Evolutionary conservation across 805 yeast species (phyloP), one percentile per base, ranked within the genome.

Genomic region (Scheffersomyces amazonensis): DNA sequence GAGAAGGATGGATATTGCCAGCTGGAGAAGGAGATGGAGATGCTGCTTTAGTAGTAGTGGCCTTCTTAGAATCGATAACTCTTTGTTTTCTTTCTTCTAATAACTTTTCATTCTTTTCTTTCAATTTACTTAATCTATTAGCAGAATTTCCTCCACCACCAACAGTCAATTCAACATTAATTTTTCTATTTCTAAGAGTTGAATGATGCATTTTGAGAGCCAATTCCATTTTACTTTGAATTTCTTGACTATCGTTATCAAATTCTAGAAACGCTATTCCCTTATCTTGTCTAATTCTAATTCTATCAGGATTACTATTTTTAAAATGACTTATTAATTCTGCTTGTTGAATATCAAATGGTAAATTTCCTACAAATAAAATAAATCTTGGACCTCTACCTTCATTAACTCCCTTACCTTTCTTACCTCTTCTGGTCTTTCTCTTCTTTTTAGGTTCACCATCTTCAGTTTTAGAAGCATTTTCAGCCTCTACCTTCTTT

Each of bases 131-230:
- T 25, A 78, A 50, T 53, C 95, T 68, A 30, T 67, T 72, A 41
- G 74, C 66, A 8, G 95, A 81, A 58, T 91, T 91, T 40, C 97
- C 97, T 34, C 99, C 99, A 30, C 99, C 99, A 40, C 99, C 99
- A 35, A 88, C 99, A 2, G 98, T 93, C 51, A 93, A 73, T 60
- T 93, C 99, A 24, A 93, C 97, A 55, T 93, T 93, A 54, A 93
- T 90, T 58, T 82, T 87, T 49, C 96, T 74, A 31, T 75, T 73
- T 40, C 78, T 73, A 46, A 91, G 57, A 8, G 68, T 52, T 3
- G 91, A 73, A 61, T 87, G 96, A 60, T 93, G 96, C 71, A 86
- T 76, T 46, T 83, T 71, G 50, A 93, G 70, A 0, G 97, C 97
- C 32, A 78, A 72, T 52, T 88, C 96, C 81, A 93, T 82, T 43